phyloP scores from a whole-genome alignment of 2,329 filamentous ascomycete genomes.

The Ophiostoma quercus region DNA sequence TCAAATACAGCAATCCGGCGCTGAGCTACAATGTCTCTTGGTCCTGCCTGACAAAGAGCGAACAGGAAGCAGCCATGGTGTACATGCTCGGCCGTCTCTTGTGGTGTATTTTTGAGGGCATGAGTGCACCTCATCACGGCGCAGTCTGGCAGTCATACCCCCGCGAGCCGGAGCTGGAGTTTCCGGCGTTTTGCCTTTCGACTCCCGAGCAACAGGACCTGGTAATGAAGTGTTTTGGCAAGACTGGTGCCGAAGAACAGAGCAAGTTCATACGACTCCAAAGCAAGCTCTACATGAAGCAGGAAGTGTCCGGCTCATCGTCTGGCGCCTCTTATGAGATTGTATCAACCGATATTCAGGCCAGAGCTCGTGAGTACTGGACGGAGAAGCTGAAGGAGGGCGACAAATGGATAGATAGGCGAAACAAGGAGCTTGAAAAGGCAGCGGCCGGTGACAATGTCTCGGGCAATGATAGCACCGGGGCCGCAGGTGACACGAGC shows the following conservation, averaged over 20 bases:
- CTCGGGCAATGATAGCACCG: neutral
- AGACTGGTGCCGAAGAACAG: conserved; percentile 19
- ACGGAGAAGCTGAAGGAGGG: conserved; percentile 16
- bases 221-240: conserved; percentile 25
- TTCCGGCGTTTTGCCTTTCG: conserved; percentile 43
- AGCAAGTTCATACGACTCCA: conserved; percentile 24
- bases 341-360: conserved; percentile 8
- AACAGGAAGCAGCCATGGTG: conserved; percentile 55
- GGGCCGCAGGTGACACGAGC: neutral
- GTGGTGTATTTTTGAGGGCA: conserved; percentile 59
- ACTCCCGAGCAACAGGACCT: conserved; percentile 23
- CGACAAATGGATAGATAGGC: conserved; percentile 16
- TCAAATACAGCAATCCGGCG: conserved; percentile 44
- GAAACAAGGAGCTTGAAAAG: neutral
- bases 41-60: conserved; percentile 46
- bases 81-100: conserved; percentile 59
- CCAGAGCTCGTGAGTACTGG: conserved; percentile 21
- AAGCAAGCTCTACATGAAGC: conserved; percentile 27
- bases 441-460: neutral
- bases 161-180: conserved; percentile 52
- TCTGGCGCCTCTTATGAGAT: conserved; percentile 6
- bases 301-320: neutral
- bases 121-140: conserved; percentile 52
- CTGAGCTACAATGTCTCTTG: conserved; percentile 53
- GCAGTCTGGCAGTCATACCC: conserved; percentile 56